Percentiles rank a stretch among this genome's conserved stretches.
Evolutionary conservation across 2,329 filamentous ascomycete species (phyloP).

Genomic region (Colletotrichum sp.): DNA sequence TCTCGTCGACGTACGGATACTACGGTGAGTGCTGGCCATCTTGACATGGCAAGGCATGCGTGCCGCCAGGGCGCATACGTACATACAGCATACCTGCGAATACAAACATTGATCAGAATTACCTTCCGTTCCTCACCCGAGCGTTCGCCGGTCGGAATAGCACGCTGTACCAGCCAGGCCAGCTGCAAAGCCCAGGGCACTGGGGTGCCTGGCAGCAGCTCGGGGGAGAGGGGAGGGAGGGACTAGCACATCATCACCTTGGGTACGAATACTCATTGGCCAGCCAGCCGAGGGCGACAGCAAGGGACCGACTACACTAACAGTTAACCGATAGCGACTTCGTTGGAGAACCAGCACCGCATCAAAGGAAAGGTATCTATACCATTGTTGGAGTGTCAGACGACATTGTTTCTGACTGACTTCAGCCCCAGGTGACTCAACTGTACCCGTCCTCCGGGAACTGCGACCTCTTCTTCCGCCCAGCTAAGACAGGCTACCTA

Average conservation of each 20-base stretch:
- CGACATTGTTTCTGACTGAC: neutral
- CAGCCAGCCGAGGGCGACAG: neutral
- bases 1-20: neutral
- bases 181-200: neutral
- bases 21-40: neutral
- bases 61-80: neutral
- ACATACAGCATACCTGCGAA: neutral
- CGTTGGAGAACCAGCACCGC: neutral
- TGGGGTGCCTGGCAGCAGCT: slow-evolving; percentile 7
- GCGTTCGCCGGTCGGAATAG: neutral
- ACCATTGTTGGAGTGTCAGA: neutral
- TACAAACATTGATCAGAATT: neutral
- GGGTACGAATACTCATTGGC: neutral
- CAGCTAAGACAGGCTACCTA: neutral
- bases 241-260: neutral
- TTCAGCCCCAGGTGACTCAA: neutral
- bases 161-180: neutral
- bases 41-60: neutral
- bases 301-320: neutral
- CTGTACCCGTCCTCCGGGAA: neutral
- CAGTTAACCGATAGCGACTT: slow-evolving; percentile 4
- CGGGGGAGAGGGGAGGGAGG: neutral
- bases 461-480: neutral
- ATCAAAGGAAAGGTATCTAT: neutral
- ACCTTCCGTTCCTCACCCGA: neutral